These are phyloP conservation scores for Escovopsis sp. DNA, from an alignment of 2,329 filamentous ascomycete species.

Conservation along the genomic window DNA sequence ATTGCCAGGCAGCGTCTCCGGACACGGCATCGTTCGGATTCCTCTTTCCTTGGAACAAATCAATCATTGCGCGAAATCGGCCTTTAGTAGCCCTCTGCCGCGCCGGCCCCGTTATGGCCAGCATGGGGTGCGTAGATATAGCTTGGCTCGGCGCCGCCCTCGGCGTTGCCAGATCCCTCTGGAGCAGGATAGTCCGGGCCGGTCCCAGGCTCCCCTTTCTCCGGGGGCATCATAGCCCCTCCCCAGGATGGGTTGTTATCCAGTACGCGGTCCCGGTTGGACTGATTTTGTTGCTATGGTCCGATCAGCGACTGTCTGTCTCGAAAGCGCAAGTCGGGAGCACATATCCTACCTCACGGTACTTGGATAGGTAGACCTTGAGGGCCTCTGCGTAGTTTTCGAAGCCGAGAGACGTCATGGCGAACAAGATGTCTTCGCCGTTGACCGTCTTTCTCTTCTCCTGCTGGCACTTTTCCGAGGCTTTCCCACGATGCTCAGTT, in stretches of 20 bases:
- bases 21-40: background rate
- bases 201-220: conserved; percentile 17
- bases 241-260: conserved; percentile 19
- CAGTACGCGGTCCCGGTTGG: conserved; percentile 24
- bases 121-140: conserved; percentile 41
- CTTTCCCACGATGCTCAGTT: conserved; percentile 30
- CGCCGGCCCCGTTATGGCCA: conserved; percentile 43
- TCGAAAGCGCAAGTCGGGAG: background rate
- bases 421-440: conserved; percentile 94
- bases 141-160: conserved; percentile 25
- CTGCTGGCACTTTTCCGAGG: conserved; percentile 97
- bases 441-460: conserved; percentile 99
- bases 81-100: conserved; percentile 35
- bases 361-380: conserved; percentile 96
- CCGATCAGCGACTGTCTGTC: conserved; percentile 4
- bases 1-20: too few relatives aligned
- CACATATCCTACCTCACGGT: conserved; percentile 65
- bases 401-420: conserved; percentile 97
- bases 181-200: conserved; percentile 27
- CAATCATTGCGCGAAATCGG: too few relatives aligned
- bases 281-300: conserved; percentile 26
- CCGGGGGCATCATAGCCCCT: conserved; percentile 17
- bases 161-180: conserved; percentile 25
- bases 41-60: too few relatives aligned
- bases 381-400: conserved; percentile 97